A percentile compares a stretch with the other conserved stretches of the same genome.
Evolutionary conservation across 2,329 filamentous ascomycete genomes (phyloP).

Genomic region (Thermothelomyces thermophilus): DNA sequence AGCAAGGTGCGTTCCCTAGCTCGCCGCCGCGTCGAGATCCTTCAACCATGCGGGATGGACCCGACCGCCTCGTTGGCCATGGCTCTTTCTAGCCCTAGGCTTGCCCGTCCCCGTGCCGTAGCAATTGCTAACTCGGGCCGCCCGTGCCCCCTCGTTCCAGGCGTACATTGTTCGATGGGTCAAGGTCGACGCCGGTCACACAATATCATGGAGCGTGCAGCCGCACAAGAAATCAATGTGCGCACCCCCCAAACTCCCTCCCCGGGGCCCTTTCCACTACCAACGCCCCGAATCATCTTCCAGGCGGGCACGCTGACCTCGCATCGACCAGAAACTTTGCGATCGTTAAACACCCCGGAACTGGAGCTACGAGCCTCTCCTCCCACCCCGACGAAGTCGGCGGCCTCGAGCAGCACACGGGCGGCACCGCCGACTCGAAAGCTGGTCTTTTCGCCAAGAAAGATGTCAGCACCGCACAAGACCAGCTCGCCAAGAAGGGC

Average conservation of each 20-base stretch:
- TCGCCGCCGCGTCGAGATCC: background rate
- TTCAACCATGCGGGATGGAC: no score
- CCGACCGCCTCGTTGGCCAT: no score
- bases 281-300: constrained; percentile 25
- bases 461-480: constrained; percentile 53
- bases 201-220: constrained; percentile 95
- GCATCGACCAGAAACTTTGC: constrained; percentile 67
- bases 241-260: no score
- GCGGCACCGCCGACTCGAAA: constrained; percentile 38
- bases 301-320: constrained; percentile 4
- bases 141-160: constrained; percentile 39
- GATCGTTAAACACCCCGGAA: constrained; percentile 92
- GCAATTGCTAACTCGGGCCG: constrained; percentile 3
- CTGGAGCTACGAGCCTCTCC: constrained; percentile 47
- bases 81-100: background rate
- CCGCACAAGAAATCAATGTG: constrained; percentile 95
- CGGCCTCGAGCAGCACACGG: constrained; percentile 35
- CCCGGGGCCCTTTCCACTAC: background rate
- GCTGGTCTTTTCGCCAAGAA: constrained; percentile 46
- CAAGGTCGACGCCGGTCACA: constrained; percentile 80
- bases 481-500: constrained; percentile 59
- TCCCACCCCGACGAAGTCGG: constrained; percentile 38
- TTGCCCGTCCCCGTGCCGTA: constrained; percentile 1
- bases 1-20: constrained; percentile 65
- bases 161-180: constrained; percentile 98